A percentile compares a stretch with the other conserved stretches of the same genome.
These are phyloP conservation scores for Diplogelasinospora grovesii DNA, from an alignment of 495 filamentous ascomycete species.

Conservation along the genomic window DNA sequence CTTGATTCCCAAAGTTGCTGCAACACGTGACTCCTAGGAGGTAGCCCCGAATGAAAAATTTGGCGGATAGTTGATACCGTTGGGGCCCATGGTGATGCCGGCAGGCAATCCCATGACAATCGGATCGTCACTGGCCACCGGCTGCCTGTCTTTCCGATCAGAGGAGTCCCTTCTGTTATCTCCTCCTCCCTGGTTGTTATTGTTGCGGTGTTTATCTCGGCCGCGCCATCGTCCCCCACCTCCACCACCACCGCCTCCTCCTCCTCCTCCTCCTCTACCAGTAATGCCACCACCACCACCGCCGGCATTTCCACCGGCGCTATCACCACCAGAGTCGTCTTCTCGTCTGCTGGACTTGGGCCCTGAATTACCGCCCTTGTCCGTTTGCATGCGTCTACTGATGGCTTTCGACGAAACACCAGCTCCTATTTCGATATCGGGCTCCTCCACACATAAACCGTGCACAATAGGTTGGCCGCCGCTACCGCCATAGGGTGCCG, in stretches of 20 bases:
- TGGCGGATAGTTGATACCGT: constrained; percentile 52
- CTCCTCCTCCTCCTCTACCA: constrained; percentile 35
- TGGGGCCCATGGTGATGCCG: constrained; percentile 47
- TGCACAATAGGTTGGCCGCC: constrained; percentile 73
- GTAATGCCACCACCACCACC: constrained; percentile 34
- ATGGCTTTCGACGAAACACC: constrained; percentile 96
- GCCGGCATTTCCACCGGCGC: constrained; percentile 34
- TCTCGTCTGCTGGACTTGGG: constrained; percentile 60
- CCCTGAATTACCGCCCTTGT: constrained; percentile 66
- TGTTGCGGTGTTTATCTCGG: constrained; percentile 40
- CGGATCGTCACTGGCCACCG: constrained; percentile 45
- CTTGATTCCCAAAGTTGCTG: too few species aligned
- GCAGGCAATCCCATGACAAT: constrained; percentile 53
- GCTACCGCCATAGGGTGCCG: constrained; percentile 86
- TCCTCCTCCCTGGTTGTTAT: constrained; percentile 35
- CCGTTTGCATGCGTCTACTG: constrained; percentile 72
- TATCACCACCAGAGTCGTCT: constrained; percentile 37
- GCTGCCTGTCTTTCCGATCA: constrained; percentile 30
- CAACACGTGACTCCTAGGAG: too few species aligned
- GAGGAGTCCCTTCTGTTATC: constrained; percentile 31
- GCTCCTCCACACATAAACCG: constrained; percentile 90
- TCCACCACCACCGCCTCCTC: constrained; percentile 33
- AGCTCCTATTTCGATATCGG: constrained; percentile 96
- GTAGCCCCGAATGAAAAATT: constrained; percentile 15
- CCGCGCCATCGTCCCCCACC: constrained; percentile 34